Evolutionary conservation across 2,329 filamentous ascomycete species (phyloP).

Genomic region (Fusarium redolens): DNA sequence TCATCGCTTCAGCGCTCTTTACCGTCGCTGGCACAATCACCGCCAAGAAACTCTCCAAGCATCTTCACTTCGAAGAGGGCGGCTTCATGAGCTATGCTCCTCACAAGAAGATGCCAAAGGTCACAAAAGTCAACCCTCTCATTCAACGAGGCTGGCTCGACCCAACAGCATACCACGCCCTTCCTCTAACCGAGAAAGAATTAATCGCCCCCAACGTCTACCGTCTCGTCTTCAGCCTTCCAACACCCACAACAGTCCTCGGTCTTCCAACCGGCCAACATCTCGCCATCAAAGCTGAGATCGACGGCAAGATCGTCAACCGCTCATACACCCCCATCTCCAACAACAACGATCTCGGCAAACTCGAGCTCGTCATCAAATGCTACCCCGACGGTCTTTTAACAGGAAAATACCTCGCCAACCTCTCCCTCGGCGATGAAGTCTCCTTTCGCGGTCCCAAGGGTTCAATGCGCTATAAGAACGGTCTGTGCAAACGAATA

Average conservation of each 20-base stretch:
- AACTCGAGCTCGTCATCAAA: constrained; percentile 63
- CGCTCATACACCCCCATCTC: constrained; percentile 67
- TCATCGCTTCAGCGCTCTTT: constrained; percentile 30
- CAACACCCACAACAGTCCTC: constrained; percentile 56
- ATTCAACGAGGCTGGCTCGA: constrained; percentile 59
- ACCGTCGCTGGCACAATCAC: constrained; percentile 48
- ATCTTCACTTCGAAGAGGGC: constrained; percentile 45
- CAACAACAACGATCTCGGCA: constrained; percentile 61
- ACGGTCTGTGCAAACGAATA: constrained; percentile 56
- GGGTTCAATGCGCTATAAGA: constrained; percentile 64
- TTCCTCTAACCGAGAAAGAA: constrained; percentile 57
- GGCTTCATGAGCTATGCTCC: constrained; percentile 44
- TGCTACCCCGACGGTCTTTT: constrained; percentile 63
- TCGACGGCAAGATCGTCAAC: constrained; percentile 58
- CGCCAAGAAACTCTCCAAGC: constrained; percentile 45
- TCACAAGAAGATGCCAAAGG: constrained; percentile 52
- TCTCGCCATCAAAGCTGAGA: constrained; percentile 61
- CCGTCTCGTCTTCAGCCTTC: constrained; percentile 61
- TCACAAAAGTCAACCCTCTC: constrained; percentile 46
- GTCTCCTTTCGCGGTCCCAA: constrained; percentile 67
- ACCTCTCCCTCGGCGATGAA: constrained; percentile 60
- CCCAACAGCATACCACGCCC: constrained; percentile 57
- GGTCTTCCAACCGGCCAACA: constrained; percentile 69
- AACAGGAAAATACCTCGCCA: constrained; percentile 61
- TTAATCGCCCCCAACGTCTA: constrained; percentile 58